Conservation (phyloP, 1,284 basidiomycete genomes). For the Naganishia cerealis region DNA sequence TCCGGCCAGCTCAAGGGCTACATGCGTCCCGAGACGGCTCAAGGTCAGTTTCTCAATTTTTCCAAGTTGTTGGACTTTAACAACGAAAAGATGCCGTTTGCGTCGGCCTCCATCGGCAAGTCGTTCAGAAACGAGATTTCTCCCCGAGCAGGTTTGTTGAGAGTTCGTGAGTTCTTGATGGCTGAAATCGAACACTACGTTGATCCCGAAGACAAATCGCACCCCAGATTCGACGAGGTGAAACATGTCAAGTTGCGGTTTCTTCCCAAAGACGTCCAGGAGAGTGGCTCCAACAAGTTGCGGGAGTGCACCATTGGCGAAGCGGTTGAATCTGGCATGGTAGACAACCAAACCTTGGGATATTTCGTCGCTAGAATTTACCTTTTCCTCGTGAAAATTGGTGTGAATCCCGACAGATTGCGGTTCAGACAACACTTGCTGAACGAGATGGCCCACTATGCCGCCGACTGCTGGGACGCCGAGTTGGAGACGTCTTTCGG, state of each 20-base stretch:
- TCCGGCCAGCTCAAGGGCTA: slow-evolving; percentile 96
- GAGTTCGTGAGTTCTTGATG: slow-evolving; percentile 98
- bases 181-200: slow-evolving; percentile 99
- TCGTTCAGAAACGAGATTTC: slow-evolving; percentile 99
- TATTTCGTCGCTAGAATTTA: slow-evolving; percentile 95
- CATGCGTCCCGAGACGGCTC: slow-evolving; percentile 96
- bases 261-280: slow-evolving; percentile 80
- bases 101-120: slow-evolving; percentile 93
- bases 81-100: slow-evolving; percentile 93
- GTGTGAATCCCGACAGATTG: slow-evolving; percentile 79
- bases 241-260: slow-evolving; percentile 73
- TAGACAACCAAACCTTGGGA: slow-evolving; percentile 95
- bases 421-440: slow-evolving; percentile 96
- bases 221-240: slow-evolving; percentile 79
- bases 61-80: slow-evolving; percentile 95
- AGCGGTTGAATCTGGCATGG: slow-evolving; percentile 66
- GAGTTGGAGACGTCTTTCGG: slow-evolving; percentile 93
- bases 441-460: slow-evolving; percentile 99
- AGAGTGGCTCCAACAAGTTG: slow-evolving; percentile 69
- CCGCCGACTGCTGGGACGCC: slow-evolving; percentile 97
- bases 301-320: slow-evolving; percentile 77
- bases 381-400: slow-evolving; percentile 87
- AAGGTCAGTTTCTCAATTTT: slow-evolving; percentile 99
- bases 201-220: slow-evolving; percentile 88
- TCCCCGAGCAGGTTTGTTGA: slow-evolving; percentile 89